A percentile compares a stretch with the other conserved stretches of the same genome.
These are phyloP conservation scores for Trichaptum fuscoviolaceum DNA, from an alignment of 768 basidiomycete species.

Conservation along the genomic window DNA sequence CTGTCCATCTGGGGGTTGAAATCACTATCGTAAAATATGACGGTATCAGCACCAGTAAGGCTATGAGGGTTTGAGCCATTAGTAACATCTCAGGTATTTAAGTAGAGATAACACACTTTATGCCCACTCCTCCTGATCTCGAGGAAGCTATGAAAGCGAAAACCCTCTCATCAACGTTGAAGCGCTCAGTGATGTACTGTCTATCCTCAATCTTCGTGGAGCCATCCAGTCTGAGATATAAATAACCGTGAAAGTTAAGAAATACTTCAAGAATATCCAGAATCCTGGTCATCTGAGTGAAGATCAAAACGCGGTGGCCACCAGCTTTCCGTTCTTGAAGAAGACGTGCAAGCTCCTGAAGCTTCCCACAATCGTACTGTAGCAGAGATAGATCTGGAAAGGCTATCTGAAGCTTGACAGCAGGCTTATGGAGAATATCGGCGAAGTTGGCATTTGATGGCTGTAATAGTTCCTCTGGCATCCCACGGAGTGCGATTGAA, in stretches of 20 bases:
- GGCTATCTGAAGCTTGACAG: conserved; percentile 85
- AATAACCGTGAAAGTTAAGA: conserved; percentile 86
- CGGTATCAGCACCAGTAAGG: conserved; percentile 86
- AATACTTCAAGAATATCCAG: conserved; percentile 93
- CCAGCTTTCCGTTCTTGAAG: conserved; percentile 80
- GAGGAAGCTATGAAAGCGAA: conserved; percentile 90
- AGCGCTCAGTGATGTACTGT: conserved; percentile 84
- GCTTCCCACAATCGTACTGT: conserved; percentile 95
- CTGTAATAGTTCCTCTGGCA: conserved; percentile 6
- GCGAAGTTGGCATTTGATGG: conserved; percentile 42
- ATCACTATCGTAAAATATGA: conserved; percentile 96
- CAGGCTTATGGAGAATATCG: conserved; percentile 58
- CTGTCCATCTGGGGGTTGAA: conserved; percentile 98
- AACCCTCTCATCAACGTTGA: conserved; percentile 70
- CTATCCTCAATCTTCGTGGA: conserved; percentile 94
- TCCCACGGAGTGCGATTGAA: conserved; percentile 49
- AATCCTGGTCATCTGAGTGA: conserved; percentile 95
- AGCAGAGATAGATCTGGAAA: conserved; percentile 87
- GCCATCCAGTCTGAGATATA: conserved; percentile 92
- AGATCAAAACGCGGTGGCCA: conserved; percentile 88
- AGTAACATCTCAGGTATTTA: conserved; percentile 16
- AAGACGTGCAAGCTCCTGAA: conserved; percentile 76
- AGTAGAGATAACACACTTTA: conserved; percentile 58
- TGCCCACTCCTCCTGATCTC: conserved; percentile 81
- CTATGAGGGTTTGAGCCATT: conserved; percentile 32